phyloP scores from a whole-genome alignment of 306 rosid genomes.

The Chamaecrista fasciculata region DNA sequence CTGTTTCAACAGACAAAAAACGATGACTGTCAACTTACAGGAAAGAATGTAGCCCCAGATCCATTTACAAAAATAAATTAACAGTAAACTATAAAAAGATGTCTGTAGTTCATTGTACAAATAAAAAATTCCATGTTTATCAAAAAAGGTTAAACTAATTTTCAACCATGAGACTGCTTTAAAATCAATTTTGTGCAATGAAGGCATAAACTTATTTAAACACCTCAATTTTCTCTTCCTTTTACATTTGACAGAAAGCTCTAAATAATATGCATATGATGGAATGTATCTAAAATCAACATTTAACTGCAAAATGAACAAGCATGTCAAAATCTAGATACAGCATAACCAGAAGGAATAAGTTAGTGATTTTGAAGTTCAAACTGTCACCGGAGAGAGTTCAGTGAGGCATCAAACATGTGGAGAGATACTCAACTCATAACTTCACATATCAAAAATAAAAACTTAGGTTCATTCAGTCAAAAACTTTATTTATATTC shows the following conservation, averaged over 20 bases:
- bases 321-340: neutral
- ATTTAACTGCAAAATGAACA: neutral
- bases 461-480: no score
- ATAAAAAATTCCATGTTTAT: neutral
- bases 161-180: neutral
- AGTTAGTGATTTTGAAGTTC: constrained; percentile 11
- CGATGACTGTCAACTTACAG: constrained; percentile 30
- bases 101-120: neutral
- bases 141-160: neutral
- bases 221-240: neutral
- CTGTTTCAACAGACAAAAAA: constrained; percentile 59
- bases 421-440: neutral
- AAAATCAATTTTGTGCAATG: neutral
- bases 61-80: neutral
- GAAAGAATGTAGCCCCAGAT: constrained; percentile 3
- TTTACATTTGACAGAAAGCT: neutral
- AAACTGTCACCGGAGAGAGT: neutral
- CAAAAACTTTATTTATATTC: no score
- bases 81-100: neutral
- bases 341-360: constrained; percentile 1
- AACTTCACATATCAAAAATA: constrained; percentile 8
- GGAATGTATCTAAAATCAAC: neutral
- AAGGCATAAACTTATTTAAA: neutral
- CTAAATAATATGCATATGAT: neutral
- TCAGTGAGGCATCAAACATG: neutral